A percentile compares a stretch with the other conserved stretches of the same genome.
phyloP scores from a whole-genome alignment of 2,329 filamentous ascomycete genomes.

The Alternaria sp. region DNA sequence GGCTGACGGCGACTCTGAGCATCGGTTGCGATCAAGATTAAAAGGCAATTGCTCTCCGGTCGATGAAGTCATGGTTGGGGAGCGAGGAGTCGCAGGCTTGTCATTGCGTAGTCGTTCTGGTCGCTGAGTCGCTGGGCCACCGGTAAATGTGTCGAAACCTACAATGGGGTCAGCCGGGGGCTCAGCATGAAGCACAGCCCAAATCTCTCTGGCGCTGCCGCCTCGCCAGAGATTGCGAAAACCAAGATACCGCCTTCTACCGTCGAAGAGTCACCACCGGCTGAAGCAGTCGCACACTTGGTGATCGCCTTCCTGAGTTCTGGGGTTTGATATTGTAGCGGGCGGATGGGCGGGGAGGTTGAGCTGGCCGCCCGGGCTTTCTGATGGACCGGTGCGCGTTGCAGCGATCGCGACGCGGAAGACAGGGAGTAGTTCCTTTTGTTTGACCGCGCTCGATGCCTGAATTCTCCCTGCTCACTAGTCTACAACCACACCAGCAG shows the following conservation, averaged over 20 bases:
- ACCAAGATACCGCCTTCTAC: not conserved
- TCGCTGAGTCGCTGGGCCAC: not conserved
- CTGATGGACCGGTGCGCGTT: not conserved
- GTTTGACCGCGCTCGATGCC: not conserved
- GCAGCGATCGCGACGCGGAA: not conserved
- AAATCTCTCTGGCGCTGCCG: not conserved
- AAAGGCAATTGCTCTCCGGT: no score
- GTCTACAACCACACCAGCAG: not conserved
- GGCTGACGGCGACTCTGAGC: no score
- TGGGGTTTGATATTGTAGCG: not conserved
- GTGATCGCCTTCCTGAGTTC: not conserved
- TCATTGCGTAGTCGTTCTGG: not conserved
- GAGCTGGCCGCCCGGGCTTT: not conserved
- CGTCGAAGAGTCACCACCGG: not conserved
- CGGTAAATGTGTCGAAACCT: not conserved
- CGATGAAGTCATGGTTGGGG: not conserved
- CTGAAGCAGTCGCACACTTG: not conserved
- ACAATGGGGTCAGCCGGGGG: not conserved
- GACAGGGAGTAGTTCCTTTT: not conserved
- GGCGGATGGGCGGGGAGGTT: no score
- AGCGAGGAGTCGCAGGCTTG: not conserved
- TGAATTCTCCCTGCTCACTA: no score
- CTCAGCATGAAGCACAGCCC: not conserved
- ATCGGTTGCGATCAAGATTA: no score
- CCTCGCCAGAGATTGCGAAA: not conserved